phyloP scores from a whole-genome alignment of 176 grass and related monocot species.

The Raddia distichophylla region DNA sequence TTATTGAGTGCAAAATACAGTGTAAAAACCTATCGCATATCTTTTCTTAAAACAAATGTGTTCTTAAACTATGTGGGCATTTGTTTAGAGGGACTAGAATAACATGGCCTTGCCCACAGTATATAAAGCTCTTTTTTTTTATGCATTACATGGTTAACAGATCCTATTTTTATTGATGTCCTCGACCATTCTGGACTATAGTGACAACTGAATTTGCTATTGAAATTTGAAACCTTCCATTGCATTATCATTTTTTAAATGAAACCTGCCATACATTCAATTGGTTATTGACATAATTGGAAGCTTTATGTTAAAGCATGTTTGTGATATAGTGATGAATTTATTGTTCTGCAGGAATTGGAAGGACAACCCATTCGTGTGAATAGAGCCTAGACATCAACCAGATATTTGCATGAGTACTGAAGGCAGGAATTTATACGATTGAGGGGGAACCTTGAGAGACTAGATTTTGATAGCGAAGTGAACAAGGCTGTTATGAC shows the following conservation, averaged over 20 bases:
- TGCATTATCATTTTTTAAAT: background rate
- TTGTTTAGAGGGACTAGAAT: slow-evolving; percentile 18
- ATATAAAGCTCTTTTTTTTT: background rate
- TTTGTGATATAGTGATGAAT: background rate
- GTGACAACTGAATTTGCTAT: background rate
- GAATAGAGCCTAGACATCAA: slow-evolving; percentile 71
- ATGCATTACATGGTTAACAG: background rate
- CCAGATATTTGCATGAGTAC: slow-evolving; percentile 17
- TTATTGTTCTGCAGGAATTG: slow-evolving; percentile 61
- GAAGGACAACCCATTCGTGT: slow-evolving; percentile 98
- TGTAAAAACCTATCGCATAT: background rate
- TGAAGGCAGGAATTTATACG: slow-evolving; percentile 27
- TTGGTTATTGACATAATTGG: background rate
- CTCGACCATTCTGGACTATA: background rate
- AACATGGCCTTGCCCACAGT: background rate
- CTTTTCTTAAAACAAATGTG: slow-evolving; percentile 20
- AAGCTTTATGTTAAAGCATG: background rate
- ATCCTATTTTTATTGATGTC: background rate
- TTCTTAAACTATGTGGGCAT: background rate
- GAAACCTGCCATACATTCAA: background rate
- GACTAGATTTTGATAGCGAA: slow-evolving; percentile 40
- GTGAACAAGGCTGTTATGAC: background rate
- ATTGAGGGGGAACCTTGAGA: slow-evolving; percentile 16
- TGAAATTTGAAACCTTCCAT: background rate
- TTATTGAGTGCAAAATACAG: background rate